Conservation (phyloP, 78 protist species). For the Anaeramoeba ignava region DNA sequence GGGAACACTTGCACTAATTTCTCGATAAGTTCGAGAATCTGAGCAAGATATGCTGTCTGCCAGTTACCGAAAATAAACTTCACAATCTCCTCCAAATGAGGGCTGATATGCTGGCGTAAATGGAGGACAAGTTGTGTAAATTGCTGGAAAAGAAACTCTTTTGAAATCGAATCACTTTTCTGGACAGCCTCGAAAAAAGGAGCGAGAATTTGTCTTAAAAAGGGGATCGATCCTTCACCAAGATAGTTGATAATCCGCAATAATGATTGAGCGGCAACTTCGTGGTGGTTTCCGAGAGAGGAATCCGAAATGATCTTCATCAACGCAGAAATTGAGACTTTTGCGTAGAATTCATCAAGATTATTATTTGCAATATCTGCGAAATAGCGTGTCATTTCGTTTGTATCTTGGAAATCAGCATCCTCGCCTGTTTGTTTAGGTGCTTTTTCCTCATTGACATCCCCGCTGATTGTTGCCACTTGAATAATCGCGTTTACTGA, state of each 20-base stretch:
- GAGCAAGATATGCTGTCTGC: too few species aligned
- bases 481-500: too few species aligned
- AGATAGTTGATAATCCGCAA: neutral
- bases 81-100: neutral
- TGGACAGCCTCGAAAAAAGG: neutral
- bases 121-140: neutral
- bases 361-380: too few species aligned
- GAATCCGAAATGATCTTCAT: neutral
- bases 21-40: too few species aligned
- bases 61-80: too few species aligned
- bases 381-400: too few species aligned
- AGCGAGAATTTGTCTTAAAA: neutral
- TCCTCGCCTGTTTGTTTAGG: too few species aligned
- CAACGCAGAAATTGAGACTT: neutral
- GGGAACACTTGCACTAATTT: too few species aligned
- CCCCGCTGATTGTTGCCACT: too few species aligned
- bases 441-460: too few species aligned
- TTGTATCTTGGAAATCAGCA: too few species aligned
- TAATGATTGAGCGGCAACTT: neutral
- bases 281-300: neutral
- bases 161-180: neutral
- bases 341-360: too few species aligned
- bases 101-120: neutral
- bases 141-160: neutral
- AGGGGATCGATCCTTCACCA: neutral